A percentile compares a stretch with the other conserved stretches of the same genome.
phyloP scores from a whole-genome alignment of 371 early-diverging fungal genomes.

The Rhizopus microsporus region DNA sequence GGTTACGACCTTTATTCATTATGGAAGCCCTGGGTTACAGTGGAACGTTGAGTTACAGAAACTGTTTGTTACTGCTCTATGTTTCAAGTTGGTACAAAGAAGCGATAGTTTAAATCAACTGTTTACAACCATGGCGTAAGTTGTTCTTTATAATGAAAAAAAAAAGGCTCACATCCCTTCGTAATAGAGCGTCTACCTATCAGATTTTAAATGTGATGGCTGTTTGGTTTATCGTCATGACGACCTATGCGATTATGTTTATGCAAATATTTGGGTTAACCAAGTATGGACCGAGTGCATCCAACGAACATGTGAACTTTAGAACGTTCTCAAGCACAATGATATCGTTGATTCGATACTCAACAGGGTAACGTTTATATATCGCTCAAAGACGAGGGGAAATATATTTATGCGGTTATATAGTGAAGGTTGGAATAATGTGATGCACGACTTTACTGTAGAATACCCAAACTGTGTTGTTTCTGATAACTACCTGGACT shows the following conservation, averaged over 20 bases:
- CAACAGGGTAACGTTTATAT: slow-evolving; percentile 55
- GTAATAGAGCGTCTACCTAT: slow-evolving; percentile 52
- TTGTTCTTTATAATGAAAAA: neutral
- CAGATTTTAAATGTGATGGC: slow-evolving; percentile 66
- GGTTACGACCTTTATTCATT: slow-evolving; percentile 43
- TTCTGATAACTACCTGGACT: slow-evolving; percentile 53
- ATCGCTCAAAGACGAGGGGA: neutral
- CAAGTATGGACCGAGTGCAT: slow-evolving; percentile 58
- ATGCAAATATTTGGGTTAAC: slow-evolving; percentile 75
- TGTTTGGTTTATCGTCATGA: slow-evolving; percentile 69
- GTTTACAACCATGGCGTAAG: slow-evolving; percentile 70
- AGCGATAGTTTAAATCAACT: slow-evolving; percentile 67
- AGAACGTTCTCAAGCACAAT: slow-evolving; percentile 56
- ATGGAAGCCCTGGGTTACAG: slow-evolving; percentile 37
- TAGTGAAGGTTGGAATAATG: slow-evolving; percentile 74
- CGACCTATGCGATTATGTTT: slow-evolving; percentile 71
- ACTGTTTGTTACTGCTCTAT: slow-evolving; percentile 64
- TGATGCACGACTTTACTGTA: slow-evolving; percentile 70
- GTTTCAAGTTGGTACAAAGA: slow-evolving; percentile 64
- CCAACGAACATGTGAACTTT: slow-evolving; percentile 64
- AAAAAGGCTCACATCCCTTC: neutral
- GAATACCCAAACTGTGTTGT: slow-evolving; percentile 64
- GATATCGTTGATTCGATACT: slow-evolving; percentile 66
- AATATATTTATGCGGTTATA: neutral
- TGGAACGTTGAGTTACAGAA: slow-evolving; percentile 60